Conservation (phyloP, 2,329 filamentous ascomycete genomes). For the Microcera coccophila region DNA sequence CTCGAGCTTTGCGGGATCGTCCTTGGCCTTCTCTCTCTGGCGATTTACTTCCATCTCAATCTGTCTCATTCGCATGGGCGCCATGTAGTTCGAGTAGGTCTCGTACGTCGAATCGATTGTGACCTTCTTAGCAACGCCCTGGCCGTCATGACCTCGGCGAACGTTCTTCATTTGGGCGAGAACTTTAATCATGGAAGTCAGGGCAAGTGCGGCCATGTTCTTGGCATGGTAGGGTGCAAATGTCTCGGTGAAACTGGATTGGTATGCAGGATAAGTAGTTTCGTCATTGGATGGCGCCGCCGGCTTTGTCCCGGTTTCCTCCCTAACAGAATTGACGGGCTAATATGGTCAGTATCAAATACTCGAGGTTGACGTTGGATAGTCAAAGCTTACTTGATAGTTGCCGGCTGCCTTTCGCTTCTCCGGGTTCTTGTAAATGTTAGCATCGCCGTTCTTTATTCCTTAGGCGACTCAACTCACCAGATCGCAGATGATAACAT, state of each 20-base stretch:
- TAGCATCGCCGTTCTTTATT: no score
- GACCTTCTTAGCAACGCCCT: constrained; percentile 15
- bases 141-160: constrained; percentile 11
- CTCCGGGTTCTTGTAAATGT: no score
- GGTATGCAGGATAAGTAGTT: constrained; percentile 1
- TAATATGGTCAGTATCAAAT: no score
- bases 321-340: no score
- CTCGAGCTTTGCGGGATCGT: neutral
- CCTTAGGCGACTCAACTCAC: constrained; percentile 9
- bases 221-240: constrained; percentile 13
- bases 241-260: constrained; percentile 15
- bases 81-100: constrained; percentile 21
- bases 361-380: neutral
- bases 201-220: constrained; percentile 8
- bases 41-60: constrained; percentile 8
- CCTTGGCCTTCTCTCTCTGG: neutral
- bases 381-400: neutral
- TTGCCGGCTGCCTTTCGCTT: no score
- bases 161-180: constrained; percentile 16
- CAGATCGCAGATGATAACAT: constrained; percentile 12
- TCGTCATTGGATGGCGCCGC: neutral
- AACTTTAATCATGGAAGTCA: constrained; percentile 15
- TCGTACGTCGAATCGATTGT: constrained; percentile 8
- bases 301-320: no score
- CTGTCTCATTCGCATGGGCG: constrained; percentile 12